Evolutionary conservation across 768 basidiomycete species (phyloP).

Genomic region (Naganishia onofrii): DNA sequence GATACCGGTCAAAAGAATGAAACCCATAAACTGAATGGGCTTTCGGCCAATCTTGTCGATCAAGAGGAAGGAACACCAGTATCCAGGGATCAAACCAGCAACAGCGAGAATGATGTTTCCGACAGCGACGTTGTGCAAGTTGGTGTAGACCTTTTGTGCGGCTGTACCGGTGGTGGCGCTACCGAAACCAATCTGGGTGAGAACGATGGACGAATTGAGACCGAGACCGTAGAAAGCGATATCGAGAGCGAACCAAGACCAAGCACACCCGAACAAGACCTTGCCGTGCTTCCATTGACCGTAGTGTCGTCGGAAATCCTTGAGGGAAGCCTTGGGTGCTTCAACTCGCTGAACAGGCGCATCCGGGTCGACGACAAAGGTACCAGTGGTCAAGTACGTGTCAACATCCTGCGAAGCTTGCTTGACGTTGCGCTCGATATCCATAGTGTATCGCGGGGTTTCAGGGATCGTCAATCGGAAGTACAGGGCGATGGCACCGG

Average conservation of each 20-base stretch:
- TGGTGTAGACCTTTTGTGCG: slow-evolving; percentile 33
- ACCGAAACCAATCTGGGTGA: slow-evolving; percentile 70
- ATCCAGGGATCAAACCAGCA: slow-evolving; percentile 53
- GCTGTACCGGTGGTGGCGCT: slow-evolving; percentile 48
- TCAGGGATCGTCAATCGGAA: slow-evolving; percentile 92
- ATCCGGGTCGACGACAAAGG: slow-evolving; percentile 59
- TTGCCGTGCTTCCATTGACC: slow-evolving; percentile 73
- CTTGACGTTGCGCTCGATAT: slow-evolving; percentile 77
- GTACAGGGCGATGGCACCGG: slow-evolving; percentile 76
- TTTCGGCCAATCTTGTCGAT: slow-evolving; percentile 52
- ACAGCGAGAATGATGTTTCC: slow-evolving; percentile 52
- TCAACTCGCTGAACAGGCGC: slow-evolving; percentile 62
- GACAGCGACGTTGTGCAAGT: slow-evolving; percentile 50
- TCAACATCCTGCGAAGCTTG: slow-evolving; percentile 74
- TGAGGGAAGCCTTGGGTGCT: slow-evolving; percentile 66
- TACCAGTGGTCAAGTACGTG: slow-evolving; percentile 61
- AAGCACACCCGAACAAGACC: slow-evolving; percentile 71
- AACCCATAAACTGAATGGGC: slow-evolving; percentile 53
- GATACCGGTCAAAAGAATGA: slow-evolving; percentile 44
- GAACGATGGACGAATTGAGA: slow-evolving; percentile 74
- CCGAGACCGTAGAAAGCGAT: slow-evolving; percentile 77
- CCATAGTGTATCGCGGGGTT: slow-evolving; percentile 87
- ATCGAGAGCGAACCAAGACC: slow-evolving; percentile 86
- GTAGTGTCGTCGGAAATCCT: slow-evolving; percentile 67
- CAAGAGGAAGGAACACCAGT: slow-evolving; percentile 50